Percentiles rank a stretch among this genome's conserved stretches.
phyloP scores from a whole-genome alignment of 441 rosid species.

The Adansonia madagascariensis region DNA sequence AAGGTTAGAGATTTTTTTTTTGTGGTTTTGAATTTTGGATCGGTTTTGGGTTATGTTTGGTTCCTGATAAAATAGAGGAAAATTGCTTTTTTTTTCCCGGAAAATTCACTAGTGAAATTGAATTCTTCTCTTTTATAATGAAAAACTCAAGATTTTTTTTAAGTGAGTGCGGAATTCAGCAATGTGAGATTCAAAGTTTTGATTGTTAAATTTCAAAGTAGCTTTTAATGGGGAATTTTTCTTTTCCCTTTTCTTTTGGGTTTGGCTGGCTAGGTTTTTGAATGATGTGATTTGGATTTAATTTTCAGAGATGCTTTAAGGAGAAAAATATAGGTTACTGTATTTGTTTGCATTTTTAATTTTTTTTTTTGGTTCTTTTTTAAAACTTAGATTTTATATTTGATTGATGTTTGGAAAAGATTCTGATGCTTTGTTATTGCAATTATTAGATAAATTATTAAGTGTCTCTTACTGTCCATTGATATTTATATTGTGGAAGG shows the following conservation, averaged over 20 bases:
- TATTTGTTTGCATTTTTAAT: slow-evolving; percentile 28
- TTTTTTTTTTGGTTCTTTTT: not conserved
- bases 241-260: not conserved
- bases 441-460: slow-evolving; percentile 34
- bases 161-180: slow-evolving; percentile 16
- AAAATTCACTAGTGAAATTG: slow-evolving; percentile 4
- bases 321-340: slow-evolving; percentile 28
- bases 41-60: slow-evolving; percentile 23
- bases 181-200: slow-evolving; percentile 27
- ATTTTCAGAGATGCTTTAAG: slow-evolving; percentile 44
- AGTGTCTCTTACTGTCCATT: slow-evolving; percentile 41
- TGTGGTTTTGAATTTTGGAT: not conserved
- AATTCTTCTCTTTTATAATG: not conserved
- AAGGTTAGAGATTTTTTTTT: slow-evolving; percentile 55
- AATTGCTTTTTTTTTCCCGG: not conserved
- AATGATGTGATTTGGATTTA: slow-evolving; percentile 42
- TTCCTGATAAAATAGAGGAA: slow-evolving; percentile 27
- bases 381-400: slow-evolving; percentile 28
- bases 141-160: not conserved
- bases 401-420: slow-evolving; percentile 46
- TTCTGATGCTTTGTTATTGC: slow-evolving; percentile 65
- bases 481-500: slow-evolving; percentile 44
- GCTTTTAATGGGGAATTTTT: slow-evolving; percentile 43
- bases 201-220: slow-evolving; percentile 12
- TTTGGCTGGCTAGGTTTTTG: slow-evolving; percentile 24